Conservation (phyloP, 257 asterid genomes). For the Salvia rosmarinus region DNA sequence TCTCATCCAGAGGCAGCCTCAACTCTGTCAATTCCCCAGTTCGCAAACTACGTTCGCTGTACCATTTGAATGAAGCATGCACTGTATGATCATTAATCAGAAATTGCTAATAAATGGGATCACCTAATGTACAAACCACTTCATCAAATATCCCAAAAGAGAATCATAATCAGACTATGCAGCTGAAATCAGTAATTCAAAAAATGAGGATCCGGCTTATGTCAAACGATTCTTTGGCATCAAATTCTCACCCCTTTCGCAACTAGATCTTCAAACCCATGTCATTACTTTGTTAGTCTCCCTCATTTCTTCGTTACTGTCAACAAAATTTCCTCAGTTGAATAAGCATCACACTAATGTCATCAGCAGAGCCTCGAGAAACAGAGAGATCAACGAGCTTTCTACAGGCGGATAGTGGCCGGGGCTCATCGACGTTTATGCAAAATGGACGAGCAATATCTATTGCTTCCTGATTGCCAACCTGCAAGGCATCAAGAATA, state of each 20-base stretch:
- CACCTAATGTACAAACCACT: slow-evolving; percentile 22
- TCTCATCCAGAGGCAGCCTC: no score
- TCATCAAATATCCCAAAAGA: slow-evolving; percentile 20
- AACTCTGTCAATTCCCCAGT: not conserved
- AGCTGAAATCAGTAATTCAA: not conserved
- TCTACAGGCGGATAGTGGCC: slow-evolving; percentile 63
- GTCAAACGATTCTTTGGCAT: not conserved
- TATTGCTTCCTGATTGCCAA: slow-evolving; percentile 82
- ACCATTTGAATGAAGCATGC: not conserved
- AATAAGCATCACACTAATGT: slow-evolving; percentile 70
- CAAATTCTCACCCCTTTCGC: not conserved
- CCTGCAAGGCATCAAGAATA: slow-evolving; percentile 46
- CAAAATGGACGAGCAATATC: slow-evolving; percentile 61
- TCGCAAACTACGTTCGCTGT: not conserved
- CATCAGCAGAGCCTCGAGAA: slow-evolving; percentile 78
- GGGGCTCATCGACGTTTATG: slow-evolving; percentile 42
- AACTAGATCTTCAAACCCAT: not conserved
- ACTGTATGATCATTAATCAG: not conserved
- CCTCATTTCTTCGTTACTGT: not conserved
- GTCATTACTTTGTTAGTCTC: not conserved
- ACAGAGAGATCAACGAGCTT: slow-evolving; percentile 70
- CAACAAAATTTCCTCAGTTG: slow-evolving; percentile 37
- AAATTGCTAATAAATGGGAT: slow-evolving; percentile 3
- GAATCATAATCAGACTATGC: slow-evolving; percentile 19
- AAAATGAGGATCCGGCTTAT: not conserved